Conservation (phyloP, 2,329 filamentous ascomycete genomes). For the Trichophyton simii region DNA sequence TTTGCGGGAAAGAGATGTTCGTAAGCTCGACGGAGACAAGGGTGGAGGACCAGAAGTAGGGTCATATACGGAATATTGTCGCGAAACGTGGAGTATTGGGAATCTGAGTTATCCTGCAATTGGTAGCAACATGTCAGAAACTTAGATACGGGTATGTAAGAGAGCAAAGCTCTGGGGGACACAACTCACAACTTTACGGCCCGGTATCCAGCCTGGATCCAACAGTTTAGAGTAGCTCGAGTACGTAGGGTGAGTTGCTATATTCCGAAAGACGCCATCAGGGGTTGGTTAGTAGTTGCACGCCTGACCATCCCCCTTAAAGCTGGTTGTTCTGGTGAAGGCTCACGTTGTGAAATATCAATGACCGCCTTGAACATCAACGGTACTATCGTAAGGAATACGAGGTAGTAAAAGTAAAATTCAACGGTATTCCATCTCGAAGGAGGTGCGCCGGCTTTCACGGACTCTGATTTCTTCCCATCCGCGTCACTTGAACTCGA, state of each 20-base stretch:
- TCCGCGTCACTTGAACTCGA: conserved; percentile 20
- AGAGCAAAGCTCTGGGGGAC: background rate
- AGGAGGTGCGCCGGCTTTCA: conserved; percentile 40
- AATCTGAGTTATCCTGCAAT: conserved; percentile 71
- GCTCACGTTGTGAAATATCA: conserved; percentile 67
- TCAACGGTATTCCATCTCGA: conserved; percentile 78
- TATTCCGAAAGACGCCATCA: background rate
- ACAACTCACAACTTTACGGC: conserved; percentile 64
- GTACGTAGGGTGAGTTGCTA: conserved; percentile 74
- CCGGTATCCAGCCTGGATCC: conserved; percentile 77
- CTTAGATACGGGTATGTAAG: background rate
- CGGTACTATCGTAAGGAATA: conserved; percentile 56
- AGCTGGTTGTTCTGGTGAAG: background rate
- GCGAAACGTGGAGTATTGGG: conserved; percentile 76
- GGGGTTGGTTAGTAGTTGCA: background rate
- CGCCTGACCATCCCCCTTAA: conserved; percentile 5
- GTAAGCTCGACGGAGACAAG: conserved; percentile 61
- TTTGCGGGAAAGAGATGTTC: conserved; percentile 42
- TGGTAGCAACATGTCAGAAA: background rate
- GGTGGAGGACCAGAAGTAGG: conserved; percentile 63
- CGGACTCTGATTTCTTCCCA: conserved; percentile 10
- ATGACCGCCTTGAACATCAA: conserved; percentile 87
- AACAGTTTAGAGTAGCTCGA: conserved; percentile 58
- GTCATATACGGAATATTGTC: conserved; percentile 72
- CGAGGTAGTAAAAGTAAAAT: conserved; percentile 67